phyloP scores from a whole-genome alignment of 2,329 filamentous ascomycete species.

The Stagonosporopsis vannaccii region DNA sequence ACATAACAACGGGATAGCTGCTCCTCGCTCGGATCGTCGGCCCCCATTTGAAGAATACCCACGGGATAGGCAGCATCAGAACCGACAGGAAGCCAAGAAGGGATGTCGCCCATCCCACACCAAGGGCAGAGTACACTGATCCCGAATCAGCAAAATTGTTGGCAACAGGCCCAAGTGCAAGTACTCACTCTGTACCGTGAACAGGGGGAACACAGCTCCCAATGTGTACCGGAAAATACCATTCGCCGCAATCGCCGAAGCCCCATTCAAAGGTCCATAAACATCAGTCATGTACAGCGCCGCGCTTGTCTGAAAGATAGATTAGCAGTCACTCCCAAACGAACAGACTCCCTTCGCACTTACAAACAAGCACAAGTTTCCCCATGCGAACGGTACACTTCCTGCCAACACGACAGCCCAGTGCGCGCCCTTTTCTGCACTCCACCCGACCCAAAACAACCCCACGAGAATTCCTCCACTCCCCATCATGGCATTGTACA shows the following conservation, averaged over 20 bases:
- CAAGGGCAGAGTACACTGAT: conserved; percentile 42
- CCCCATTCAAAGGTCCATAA: conserved; percentile 43
- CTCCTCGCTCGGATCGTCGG: conserved; percentile 16
- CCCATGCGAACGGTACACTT: conserved; percentile 66
- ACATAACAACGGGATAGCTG: conserved; percentile 15
- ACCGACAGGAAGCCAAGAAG: conserved; percentile 51
- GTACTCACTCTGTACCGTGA: conserved; percentile 45
- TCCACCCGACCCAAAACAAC: conserved; percentile 69
- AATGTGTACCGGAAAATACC: conserved; percentile 49
- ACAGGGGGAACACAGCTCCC: conserved; percentile 47
- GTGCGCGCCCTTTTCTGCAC: conserved; percentile 53
- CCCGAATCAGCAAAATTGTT: not conserved
- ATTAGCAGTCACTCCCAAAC: not conserved
- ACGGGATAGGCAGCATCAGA: conserved; percentile 40
- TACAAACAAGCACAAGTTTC: conserved; percentile 67
- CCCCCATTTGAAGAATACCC: conserved; percentile 37
- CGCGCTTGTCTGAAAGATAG: conserved; percentile 27
- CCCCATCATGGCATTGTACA: conserved; percentile 67
- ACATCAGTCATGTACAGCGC: conserved; percentile 42
- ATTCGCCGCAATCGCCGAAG: conserved; percentile 48
- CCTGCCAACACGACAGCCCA: conserved; percentile 62
- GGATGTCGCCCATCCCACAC: conserved; percentile 50
- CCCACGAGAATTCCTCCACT: conserved; percentile 61
- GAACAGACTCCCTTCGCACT: conserved; percentile 25
- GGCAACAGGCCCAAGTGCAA: not conserved